Base-by-base conservation (phyloP, 2,329 filamentous ascomycete genomes). In the Huntiella savannae region DNA sequence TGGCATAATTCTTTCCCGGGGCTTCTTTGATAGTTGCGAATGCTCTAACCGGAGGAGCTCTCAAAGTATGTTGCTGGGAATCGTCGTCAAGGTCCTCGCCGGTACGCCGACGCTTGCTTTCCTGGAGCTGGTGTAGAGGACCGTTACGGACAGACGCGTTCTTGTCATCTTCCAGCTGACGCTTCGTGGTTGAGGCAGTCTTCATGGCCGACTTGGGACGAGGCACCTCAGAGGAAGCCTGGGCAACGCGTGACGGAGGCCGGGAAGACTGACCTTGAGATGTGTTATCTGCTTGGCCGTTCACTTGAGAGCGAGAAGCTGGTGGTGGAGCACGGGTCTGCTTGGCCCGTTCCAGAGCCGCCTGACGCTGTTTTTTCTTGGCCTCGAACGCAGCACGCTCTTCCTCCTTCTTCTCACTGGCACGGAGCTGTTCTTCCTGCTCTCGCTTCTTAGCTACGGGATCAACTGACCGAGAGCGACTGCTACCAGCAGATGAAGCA, bases 1-100 rank as follows among this genome's bases (percentile, higher is more conserved):
- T 62, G 55, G 82, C 82, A 40, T 76, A 77, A 50, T 66, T 69
- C 11, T 70, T 28, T 5, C 39, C 22, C 15, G 47, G 34, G 15
- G 40, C 43, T 28, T 49, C 78, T 60, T 74, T 75, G 55, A 70
- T 64, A 33, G 65, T 68, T 42, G 71, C 78, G 2, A 84, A 92
- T 51, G 86, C 84, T 49, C 87, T 77, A 53, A 92, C 84, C 4
- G 86, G 85, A 45, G 85, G 83, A 11, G 80, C 82, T 65, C 87
- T 91, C 54, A 87, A 69, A 12, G 40, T 5, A 49, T 64, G 68
- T 19, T 62, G 63, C 40, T 75, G 40, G 36, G 73, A 70, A 38
- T 69, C 63, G 46, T 78, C 72, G 52, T 83, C 77, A 51, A 75
- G 71, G 48, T 77, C 73, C 44, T 88, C 81, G 37, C 80, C 77